A percentile compares a stretch with the other conserved stretches of the same genome.
Conservation (phyloP, 805 yeast species). For the Schizosaccharomyces osmophilus region DNA sequence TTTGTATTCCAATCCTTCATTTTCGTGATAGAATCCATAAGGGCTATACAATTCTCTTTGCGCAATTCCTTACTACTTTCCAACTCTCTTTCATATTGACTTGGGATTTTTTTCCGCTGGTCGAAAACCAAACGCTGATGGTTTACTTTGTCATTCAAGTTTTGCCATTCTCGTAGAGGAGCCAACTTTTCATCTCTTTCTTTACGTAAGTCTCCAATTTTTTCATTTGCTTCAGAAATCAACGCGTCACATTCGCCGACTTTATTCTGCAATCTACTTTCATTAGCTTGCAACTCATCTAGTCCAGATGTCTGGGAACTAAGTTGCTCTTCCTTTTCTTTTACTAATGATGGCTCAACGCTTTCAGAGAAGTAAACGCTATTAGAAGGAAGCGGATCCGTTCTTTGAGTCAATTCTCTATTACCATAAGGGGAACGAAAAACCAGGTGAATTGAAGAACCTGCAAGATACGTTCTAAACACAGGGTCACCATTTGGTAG, state of each 20-base stretch:
- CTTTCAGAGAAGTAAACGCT: slow-evolving; percentile 2
- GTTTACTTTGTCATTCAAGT: not conserved
- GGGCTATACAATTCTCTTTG: slow-evolving; percentile 5
- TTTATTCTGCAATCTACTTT: not conserved
- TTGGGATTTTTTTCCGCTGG: not conserved
- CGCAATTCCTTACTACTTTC: not conserved
- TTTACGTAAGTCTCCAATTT: not conserved
- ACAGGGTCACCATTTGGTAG: slow-evolving; percentile 11
- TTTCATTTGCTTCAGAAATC: not conserved
- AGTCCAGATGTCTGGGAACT: not conserved
- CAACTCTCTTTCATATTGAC: not conserved
- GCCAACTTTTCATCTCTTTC: not conserved
- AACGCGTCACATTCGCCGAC: not conserved
- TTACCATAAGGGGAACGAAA: slow-evolving; percentile 40
- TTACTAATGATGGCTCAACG: not conserved
- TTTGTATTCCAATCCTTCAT: not conserved
- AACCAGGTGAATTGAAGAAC: slow-evolving; percentile 27
- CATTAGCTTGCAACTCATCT: not conserved
- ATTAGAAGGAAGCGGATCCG: not conserved
- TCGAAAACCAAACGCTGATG: not conserved
- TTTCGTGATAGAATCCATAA: not conserved
- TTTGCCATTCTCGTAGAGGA: not conserved
- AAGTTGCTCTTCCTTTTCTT: not conserved
- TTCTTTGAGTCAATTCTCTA: slow-evolving; percentile 15
- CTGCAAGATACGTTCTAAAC: slow-evolving; percentile 37